Evolutionary conservation across 2,329 filamentous ascomycete species (phyloP), one percentile per base, ranked within the genome.

Genomic region (Cryphonectria radicalis): DNA sequence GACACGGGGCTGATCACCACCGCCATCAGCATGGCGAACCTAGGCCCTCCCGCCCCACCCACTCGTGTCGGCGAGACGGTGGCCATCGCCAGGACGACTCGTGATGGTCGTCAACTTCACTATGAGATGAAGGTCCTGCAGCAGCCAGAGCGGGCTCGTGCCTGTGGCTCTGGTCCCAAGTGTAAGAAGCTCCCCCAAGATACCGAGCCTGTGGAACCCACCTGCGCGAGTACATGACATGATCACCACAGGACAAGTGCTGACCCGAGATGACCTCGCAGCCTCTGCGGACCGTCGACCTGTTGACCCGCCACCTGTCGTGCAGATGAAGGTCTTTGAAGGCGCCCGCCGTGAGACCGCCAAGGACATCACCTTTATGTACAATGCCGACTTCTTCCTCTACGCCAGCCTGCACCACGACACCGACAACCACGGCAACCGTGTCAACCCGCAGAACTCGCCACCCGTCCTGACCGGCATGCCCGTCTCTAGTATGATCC

Each of bases 361-460:
- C 69, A 86, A 87, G 78, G 92, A 94, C 73, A 89, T 94, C 77
- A 98, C 96, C 1, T 97, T 97, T 77, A 88, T 90, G 72, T 97
- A 98, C 85, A 95, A 97, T 79, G 95, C 95, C 79, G 97, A 97
- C 82, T 98, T 98, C 88, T 98, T 99, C 83, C 90, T 98, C 57
- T 98, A 94, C 77, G 93, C 95, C 67, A 98, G 94, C 7, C 87
- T 99, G 72, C 94, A 98, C 79, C 91, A 93, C 76, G 92, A 94
- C 40, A 92, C 95, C 53, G 89, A 90, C 42, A 92, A 98, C 72
- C 94, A 94, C 25, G 92, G 94, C 72, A 93, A 92, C 66, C 92
- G 94, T 75, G 86, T 87, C 17, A 87, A 86, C 42, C 85, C 90
- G n/a, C 88, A 92, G 14, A 89, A 90, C 66, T 91, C 90, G 71